Base-by-base conservation (phyloP, 768 basidiomycete species). In the Pleurotus salmoneostramineus region DNA sequence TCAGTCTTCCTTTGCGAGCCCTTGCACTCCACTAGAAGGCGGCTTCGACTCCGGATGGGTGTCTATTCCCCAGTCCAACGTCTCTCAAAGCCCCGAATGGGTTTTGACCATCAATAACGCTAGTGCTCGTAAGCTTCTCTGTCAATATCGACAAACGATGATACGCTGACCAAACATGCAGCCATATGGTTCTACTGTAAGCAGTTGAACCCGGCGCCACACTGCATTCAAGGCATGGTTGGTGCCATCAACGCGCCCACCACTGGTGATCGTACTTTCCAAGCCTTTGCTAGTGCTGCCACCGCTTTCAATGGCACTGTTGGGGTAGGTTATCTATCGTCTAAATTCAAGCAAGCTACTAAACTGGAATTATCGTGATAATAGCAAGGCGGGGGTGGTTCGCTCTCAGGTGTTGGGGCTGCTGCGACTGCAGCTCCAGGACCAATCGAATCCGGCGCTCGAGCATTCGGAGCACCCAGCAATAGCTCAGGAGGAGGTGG, bases 21-120 rank as follows among this genome's bases (percentile, higher is more conserved):
- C 82, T 1, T 84, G 82, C 61, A 64, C 72, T 56, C 78, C 77
- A 7, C 6, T 74, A 40, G 37, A 62, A 0, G 73, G 73, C n/a
- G 83, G 83, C 11, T 83, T 83, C 55, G 80, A 82, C 69, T 83
- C 83, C 15, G 83, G 82, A 17, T 81, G 72, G 72, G 70, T 84
- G 37, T 68, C 62, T 49, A 55, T 82, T 37, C 73, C 77, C 34
- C n/a, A 45, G 6, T 57, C 52, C 42, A 63, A 66, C 12, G 64
- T 68, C 4, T 60, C 59, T 12, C 43, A 61, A 0, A 56, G 67
- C 15, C 79, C 80, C 0, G 65, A 69, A 48, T 85, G 74, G 72
- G 79, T 80, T 59, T 57, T 83, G 48, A 84, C 82, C 3, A 74
- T 85, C 58, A 79, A 78, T 0, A 64, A 84, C 60, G 75, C 69